phyloP scores from a whole-genome alignment of 2,329 filamentous ascomycete species.

The Colletotrichum echinochloae region DNA sequence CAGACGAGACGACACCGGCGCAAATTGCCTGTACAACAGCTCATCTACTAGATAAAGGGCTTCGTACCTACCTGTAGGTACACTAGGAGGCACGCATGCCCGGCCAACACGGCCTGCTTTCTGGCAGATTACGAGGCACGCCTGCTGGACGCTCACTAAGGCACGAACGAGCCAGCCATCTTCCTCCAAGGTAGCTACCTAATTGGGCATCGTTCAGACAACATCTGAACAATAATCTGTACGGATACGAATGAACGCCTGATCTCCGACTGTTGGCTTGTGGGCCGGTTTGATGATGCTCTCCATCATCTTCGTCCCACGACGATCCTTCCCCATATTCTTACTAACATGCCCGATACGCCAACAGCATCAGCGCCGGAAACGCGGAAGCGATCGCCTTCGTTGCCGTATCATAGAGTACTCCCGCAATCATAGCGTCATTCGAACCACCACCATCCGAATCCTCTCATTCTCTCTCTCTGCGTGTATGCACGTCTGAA shows the following conservation, averaged over 20 bases:
- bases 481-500: conserved; percentile 8
- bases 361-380: conserved; percentile 15
- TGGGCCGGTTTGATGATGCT: conserved; percentile 14
- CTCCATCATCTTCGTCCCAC: neutral
- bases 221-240: too few species aligned
- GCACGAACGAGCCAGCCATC: neutral
- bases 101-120: conserved; percentile 3
- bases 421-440: conserved; percentile 37
- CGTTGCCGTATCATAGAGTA: conserved; percentile 8
- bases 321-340: conserved; percentile 4
- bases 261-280: conserved; percentile 6
- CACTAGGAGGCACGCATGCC: neutral
- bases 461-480: conserved; percentile 5
- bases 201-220: too few species aligned
- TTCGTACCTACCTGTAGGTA: too few species aligned
- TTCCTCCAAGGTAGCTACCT: neutral
- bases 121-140: conserved; percentile 5
- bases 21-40: conserved; percentile 9
- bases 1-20: conserved; percentile 24
- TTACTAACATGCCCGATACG: conserved; percentile 12
- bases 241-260: neutral
- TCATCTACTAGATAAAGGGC: too few species aligned
- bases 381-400: conserved; percentile 32
- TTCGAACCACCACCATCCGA: conserved; percentile 26
- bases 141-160: conserved; percentile 4